These are phyloP conservation scores for Pseudogymnoascus sp. DNA, from an alignment of 2,329 filamentous ascomycete species.

Conservation along the genomic window DNA sequence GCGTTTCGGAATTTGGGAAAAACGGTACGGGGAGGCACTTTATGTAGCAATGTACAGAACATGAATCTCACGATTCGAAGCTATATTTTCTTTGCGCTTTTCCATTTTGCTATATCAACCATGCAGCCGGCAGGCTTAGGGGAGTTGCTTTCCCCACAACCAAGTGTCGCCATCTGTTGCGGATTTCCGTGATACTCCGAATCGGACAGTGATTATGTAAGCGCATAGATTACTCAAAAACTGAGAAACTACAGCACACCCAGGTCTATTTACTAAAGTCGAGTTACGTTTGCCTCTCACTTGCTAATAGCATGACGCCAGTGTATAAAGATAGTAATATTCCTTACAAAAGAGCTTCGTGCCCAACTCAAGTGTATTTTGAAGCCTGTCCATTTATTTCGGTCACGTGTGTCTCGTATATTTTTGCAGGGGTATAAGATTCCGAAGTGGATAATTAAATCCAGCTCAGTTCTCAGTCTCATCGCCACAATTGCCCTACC, in stretches of 20 bases:
- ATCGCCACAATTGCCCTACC: not conserved
- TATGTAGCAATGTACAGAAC: conserved; percentile 8
- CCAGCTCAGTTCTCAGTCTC: not conserved
- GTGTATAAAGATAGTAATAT: not conserved
- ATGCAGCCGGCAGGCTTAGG: not conserved
- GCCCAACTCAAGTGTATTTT: not conserved
- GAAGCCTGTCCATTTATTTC: not conserved
- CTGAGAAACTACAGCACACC: not conserved
- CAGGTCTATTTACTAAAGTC: not conserved
- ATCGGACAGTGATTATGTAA: not conserved
- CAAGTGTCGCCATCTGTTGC: no score
- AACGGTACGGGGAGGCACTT: not conserved
- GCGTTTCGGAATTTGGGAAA: conserved; percentile 5
- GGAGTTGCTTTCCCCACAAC: not conserved
- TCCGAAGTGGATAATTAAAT: not conserved
- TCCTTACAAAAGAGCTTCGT: not conserved
- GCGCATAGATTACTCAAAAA: not conserved
- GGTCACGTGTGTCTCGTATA: not conserved
- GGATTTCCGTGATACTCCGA: no score
- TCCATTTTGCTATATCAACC: not conserved
- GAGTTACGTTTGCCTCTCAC: not conserved
- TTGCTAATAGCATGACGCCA: not conserved
- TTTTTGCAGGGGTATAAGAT: not conserved
- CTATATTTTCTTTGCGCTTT: not conserved
- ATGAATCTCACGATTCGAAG: not conserved